Conservation (phyloP, 1,284 basidiomycete species). For the Athelia psychrophila region DNA sequence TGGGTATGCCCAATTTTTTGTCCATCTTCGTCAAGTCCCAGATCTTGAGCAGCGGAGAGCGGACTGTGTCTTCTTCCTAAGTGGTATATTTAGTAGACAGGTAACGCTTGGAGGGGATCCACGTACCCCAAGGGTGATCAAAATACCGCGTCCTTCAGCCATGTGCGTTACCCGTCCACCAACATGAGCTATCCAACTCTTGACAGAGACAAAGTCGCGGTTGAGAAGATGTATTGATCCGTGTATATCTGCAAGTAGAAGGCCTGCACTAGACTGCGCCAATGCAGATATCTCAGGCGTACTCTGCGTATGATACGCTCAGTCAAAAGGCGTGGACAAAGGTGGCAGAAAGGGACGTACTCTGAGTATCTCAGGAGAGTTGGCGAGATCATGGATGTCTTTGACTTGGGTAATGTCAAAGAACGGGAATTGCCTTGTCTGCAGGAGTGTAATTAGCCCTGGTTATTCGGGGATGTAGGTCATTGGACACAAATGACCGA, state of each 20-base stretch:
- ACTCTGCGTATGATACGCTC: conserved; percentile 34
- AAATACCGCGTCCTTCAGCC: conserved; percentile 71
- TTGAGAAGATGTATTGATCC: conserved; percentile 77
- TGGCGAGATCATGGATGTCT: conserved; percentile 75
- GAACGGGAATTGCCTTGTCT: conserved; percentile 85
- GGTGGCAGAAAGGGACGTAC: conserved; percentile 30
- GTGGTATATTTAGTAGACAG: background rate
- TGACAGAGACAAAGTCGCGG: conserved; percentile 69
- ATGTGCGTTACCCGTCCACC: conserved; percentile 82
- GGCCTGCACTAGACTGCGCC: conserved; percentile 55
- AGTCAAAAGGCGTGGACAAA: conserved; percentile 6
- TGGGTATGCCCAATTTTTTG: conserved; percentile 61
- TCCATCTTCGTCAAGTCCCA: conserved; percentile 85
- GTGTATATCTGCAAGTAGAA: conserved; percentile 80
- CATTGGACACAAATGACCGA: conserved; percentile 4
- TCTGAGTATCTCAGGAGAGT: conserved; percentile 75
- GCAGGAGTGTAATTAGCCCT: background rate
- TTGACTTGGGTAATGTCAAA: conserved; percentile 75
- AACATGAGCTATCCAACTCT: conserved; percentile 77
- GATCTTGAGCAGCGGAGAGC: conserved; percentile 82
- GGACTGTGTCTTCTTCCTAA: conserved; percentile 76
- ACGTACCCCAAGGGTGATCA: conserved; percentile 84
- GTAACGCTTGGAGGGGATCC: background rate
- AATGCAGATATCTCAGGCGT: conserved; percentile 73
- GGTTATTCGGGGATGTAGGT: background rate